Evolutionary conservation across 441 rosid species (phyloP).

Genomic region (Mallotus repandus): DNA sequence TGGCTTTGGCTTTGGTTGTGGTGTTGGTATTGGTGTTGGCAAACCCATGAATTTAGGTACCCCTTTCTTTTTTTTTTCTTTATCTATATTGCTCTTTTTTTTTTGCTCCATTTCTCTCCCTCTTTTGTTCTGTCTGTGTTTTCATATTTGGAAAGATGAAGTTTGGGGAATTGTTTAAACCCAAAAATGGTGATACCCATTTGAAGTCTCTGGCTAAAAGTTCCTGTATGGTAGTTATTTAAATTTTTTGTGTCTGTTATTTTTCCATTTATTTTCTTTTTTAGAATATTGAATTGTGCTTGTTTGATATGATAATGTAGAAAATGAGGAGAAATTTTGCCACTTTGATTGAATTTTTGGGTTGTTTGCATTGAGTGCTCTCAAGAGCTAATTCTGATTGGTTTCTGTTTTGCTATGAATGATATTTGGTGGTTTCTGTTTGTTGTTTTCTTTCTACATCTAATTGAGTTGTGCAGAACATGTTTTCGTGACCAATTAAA

Average conservation of each 20-base stretch:
- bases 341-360: neutral
- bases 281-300: neutral
- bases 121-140: too few relatives aligned
- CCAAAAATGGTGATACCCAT: slow-evolving; percentile 29
- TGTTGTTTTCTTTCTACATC: neutral
- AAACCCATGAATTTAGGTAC: slow-evolving; percentile 74
- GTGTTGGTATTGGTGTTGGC: slow-evolving; percentile 88
- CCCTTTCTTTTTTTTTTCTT: neutral
- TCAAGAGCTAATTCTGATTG: neutral
- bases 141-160: slow-evolving; percentile 27
- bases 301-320: slow-evolving; percentile 6
- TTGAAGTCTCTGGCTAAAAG: slow-evolving; percentile 19
- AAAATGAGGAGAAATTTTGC: slow-evolving; percentile 3
- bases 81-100: neutral
- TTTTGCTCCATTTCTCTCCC: neutral
- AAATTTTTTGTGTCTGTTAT: slow-evolving; percentile 11
- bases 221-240: slow-evolving; percentile 18
- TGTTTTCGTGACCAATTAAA: neutral
- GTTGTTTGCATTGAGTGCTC: neutral
- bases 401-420: neutral
- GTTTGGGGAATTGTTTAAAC: slow-evolving; percentile 36
- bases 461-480: neutral
- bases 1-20: slow-evolving; percentile 94
- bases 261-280: neutral
- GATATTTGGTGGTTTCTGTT: neutral